Conservation (phyloP, 768 basidiomycete genomes). For the Pisolithus microcarpus region DNA sequence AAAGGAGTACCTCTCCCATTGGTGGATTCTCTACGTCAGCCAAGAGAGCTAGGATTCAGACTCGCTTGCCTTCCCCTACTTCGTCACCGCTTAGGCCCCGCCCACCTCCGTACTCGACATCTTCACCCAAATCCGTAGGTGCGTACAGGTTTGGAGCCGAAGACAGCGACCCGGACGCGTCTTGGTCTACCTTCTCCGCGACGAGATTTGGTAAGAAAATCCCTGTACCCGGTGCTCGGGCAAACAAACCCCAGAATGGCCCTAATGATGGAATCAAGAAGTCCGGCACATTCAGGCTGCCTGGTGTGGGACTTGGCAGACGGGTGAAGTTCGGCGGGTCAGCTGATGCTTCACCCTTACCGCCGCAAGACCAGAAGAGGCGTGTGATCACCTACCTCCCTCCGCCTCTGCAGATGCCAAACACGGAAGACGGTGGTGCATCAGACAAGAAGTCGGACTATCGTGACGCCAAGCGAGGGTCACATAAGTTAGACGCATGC, state of each 20-base stretch:
- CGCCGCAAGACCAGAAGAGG: constrained; percentile 3
- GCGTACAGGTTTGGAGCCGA: constrained; percentile 11
- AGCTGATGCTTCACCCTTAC: neutral
- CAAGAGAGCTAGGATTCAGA: neutral
- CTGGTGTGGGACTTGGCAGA: neutral
- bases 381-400: constrained; percentile 26
- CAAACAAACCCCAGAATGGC: no score
- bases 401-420: constrained; percentile 12
- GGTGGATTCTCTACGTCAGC: neutral
- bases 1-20: neutral
- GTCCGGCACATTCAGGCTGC: neutral
- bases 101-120: no score
- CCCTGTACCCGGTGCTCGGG: neutral
- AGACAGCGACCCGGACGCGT: neutral
- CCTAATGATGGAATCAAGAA: neutral
- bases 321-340: neutral
- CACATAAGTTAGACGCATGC: neutral
- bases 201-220: neutral
- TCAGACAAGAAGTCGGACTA: neutral
- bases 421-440: neutral
- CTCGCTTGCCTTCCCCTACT: constrained; percentile 10
- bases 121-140: neutral
- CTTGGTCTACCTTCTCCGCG: neutral
- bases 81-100: constrained; percentile 9
- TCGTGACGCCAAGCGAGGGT: neutral